Evolutionary conservation across 805 yeast genomes (phyloP).

Genomic region (Wickerhamomyces ciferrii): DNA sequence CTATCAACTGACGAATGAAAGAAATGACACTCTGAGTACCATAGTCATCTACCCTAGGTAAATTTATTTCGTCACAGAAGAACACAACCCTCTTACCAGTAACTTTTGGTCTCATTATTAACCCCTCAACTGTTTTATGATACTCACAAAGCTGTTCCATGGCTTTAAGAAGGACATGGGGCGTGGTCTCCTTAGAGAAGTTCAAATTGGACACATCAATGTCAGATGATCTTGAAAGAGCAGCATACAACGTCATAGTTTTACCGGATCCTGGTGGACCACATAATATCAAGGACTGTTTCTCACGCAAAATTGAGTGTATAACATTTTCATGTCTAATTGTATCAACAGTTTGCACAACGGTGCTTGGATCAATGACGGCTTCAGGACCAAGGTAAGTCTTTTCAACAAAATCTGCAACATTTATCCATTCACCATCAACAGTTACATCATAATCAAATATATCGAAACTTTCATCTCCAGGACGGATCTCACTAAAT

Average conservation of each 20-base stretch:
- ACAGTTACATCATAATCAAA: slow-evolving; percentile 35
- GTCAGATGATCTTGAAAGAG: slow-evolving; percentile 51
- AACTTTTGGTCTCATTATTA: slow-evolving; percentile 49
- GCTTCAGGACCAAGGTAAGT: slow-evolving; percentile 51
- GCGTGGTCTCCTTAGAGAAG: slow-evolving; percentile 77
- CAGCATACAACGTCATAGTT: slow-evolving; percentile 80
- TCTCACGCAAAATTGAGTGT: slow-evolving; percentile 48
- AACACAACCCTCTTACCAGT: slow-evolving; percentile 70
- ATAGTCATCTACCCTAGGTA: slow-evolving; percentile 66
- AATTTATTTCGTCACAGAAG: slow-evolving; percentile 88
- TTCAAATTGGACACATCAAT: slow-evolving; percentile 65
- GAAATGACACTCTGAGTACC: slow-evolving; percentile 72
- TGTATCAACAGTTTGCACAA: slow-evolving; percentile 81
- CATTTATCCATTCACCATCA: slow-evolving; percentile 40
- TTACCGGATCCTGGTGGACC: slow-evolving; percentile 99
- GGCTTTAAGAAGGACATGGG: slow-evolving; percentile 52
- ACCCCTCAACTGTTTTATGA: slow-evolving; percentile 44
- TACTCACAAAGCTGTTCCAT: slow-evolving; percentile 72
- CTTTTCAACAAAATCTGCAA: slow-evolving; percentile 33
- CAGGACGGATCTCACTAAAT: slow-evolving; percentile 15
- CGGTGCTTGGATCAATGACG: slow-evolving; percentile 52
- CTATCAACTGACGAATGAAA: slow-evolving; percentile 70
- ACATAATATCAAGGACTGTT: slow-evolving; percentile 64
- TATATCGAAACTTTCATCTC: slow-evolving; percentile 17
- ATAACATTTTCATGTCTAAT: slow-evolving; percentile 58